Percentiles rank a stretch among this genome's conserved stretches.
These are phyloP conservation scores for Dictyophora rubrovolvata DNA, from an alignment of 768 basidiomycete genomes.

Conservation along the genomic window DNA sequence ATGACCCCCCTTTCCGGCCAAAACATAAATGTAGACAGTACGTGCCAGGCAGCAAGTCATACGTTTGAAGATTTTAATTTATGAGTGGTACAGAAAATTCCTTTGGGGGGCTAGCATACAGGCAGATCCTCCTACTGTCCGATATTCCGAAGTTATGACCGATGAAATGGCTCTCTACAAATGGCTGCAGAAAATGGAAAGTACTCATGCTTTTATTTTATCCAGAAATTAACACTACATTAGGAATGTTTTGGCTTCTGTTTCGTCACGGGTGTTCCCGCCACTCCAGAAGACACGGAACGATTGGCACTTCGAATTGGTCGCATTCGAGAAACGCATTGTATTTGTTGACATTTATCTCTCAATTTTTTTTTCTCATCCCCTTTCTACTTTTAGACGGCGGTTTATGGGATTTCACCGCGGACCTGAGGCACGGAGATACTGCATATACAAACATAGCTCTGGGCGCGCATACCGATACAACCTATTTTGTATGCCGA, in stretches of 20 bases:
- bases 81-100: constrained; percentile 41
- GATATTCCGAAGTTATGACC: constrained; percentile 65
- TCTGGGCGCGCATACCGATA: constrained; percentile 77
- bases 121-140: constrained; percentile 61
- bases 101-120: constrained; percentile 77
- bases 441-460: constrained; percentile 88
- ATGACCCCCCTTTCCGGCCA: constrained; percentile 52
- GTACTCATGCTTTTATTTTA: constrained; percentile 20
- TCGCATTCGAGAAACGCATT: constrained; percentile 83
- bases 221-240: not conserved
- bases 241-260: constrained; percentile 87
- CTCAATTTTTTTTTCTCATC: not conserved
- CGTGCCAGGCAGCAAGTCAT: not conserved
- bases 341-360: constrained; percentile 18
- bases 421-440: constrained; percentile 83
- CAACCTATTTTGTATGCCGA: constrained; percentile 54
- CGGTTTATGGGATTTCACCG: constrained; percentile 94
- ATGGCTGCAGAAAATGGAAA: constrained; percentile 73
- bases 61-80: not conserved
- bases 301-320: constrained; percentile 64
- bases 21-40: constrained; percentile 1
- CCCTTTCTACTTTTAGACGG: constrained; percentile 42
- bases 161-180: constrained; percentile 59
- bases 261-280: constrained; percentile 72
- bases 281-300: constrained; percentile 78